phyloP scores from a whole-genome alignment of 805 yeast genomes.

The Starmerella sp. region DNA sequence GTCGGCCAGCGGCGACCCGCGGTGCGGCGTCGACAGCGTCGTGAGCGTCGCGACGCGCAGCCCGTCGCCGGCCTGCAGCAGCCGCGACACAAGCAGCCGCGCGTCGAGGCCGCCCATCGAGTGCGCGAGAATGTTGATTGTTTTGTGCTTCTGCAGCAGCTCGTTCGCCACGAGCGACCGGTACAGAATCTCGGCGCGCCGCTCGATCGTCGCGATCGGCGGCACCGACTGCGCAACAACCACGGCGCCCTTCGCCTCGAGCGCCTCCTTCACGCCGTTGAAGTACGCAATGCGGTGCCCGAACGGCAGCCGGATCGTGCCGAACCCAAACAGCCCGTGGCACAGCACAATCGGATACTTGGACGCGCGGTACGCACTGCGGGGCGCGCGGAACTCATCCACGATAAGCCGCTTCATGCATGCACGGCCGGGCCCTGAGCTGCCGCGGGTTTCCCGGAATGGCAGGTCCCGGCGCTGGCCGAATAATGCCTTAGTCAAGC shows the following conservation, averaged over 20 bases:
- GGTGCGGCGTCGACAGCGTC: conserved; percentile 81
- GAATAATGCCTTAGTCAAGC: not conserved
- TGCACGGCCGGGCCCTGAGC: not conserved
- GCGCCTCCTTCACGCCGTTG: conserved; percentile 60
- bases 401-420: conserved; percentile 2
- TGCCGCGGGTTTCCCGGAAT: not conserved
- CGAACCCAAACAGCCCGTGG: conserved; percentile 83
- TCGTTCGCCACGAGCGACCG: conserved; percentile 34
- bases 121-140: conserved; percentile 70
- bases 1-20: conserved; percentile 77
- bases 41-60: conserved; percentile 64
- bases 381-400: conserved; percentile 17
- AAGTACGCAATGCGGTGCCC: conserved; percentile 52
- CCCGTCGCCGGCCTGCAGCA: conserved; percentile 31
- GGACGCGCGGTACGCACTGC: conserved; percentile 14
- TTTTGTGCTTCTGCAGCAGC: conserved; percentile 20
- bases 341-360: conserved; percentile 61
- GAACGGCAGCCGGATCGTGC: conserved; percentile 38
- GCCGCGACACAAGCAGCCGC: conserved; percentile 54
- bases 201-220: conserved; percentile 63
- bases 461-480: not conserved
- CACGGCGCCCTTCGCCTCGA: conserved; percentile 51
- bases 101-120: conserved; percentile 93
- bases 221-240: conserved; percentile 72
- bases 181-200: conserved; percentile 51